Evolutionary conservation across 1,284 basidiomycete genomes (phyloP).

Genomic region (Anthracocystis walkeri): DNA sequence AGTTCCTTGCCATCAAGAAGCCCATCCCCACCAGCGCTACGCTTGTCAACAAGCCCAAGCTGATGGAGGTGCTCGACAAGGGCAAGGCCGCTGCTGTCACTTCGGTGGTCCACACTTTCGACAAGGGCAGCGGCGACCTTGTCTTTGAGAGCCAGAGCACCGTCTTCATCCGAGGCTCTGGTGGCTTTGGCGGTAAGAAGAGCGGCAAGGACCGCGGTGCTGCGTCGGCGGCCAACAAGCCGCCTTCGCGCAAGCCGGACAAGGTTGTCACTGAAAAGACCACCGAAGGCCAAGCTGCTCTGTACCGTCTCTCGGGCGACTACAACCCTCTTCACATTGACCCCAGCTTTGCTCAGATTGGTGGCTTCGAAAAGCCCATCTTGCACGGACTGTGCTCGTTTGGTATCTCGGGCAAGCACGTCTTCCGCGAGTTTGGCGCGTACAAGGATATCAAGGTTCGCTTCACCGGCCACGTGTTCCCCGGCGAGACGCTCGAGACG

Average conservation of each 20-base stretch:
- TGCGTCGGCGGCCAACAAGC: constrained; percentile 84
- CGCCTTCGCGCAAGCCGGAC: constrained; percentile 73
- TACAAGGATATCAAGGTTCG: constrained; percentile 96
- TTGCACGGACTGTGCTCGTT: constrained; percentile 85
- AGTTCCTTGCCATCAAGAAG: constrained; percentile 88
- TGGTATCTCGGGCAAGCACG: constrained; percentile 94
- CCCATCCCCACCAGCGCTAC: constrained; percentile 88
- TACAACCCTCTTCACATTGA: constrained; percentile 92
- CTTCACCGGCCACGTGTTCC: constrained; percentile 90
- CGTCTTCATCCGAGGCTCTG: constrained; percentile 90
- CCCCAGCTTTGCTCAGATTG: constrained; percentile 91
- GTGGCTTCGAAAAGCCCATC: constrained; percentile 89
- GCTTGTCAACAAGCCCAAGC: constrained; percentile 79
- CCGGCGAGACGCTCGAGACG: constrained; percentile 82
- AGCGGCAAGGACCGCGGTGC: constrained; percentile 87
- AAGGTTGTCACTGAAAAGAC: constrained; percentile 66
- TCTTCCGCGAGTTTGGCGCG: constrained; percentile 85
- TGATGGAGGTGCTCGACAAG: constrained; percentile 73
- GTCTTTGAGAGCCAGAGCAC: constrained; percentile 95
- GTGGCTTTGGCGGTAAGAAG: constrained; percentile 94
- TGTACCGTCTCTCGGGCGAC: constrained; percentile 73
- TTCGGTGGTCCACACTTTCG: constrained; percentile 46
- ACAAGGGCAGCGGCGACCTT: constrained; percentile 76
- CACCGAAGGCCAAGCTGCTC: constrained; percentile 75
- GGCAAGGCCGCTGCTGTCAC: constrained; percentile 65